Evolutionary conservation across 306 rosid genomes (phyloP), one percentile per base, ranked within the genome.

Genomic region (Castanospermum australe): DNA sequence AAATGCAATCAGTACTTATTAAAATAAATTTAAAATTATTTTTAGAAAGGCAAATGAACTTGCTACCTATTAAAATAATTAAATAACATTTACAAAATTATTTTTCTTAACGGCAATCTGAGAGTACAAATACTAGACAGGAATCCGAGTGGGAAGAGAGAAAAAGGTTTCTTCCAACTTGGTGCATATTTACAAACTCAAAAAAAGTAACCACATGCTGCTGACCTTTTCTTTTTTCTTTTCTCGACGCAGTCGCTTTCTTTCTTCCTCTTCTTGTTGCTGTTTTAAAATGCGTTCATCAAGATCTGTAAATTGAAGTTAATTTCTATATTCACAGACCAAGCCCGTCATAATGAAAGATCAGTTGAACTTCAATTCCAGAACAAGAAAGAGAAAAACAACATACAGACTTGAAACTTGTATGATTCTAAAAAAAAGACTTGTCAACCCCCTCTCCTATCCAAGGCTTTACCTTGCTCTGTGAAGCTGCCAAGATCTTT

Each of bases 251-350:
- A 87, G 86, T 64, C 96, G 91, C 85, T 93, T 95, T 78, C 90
- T 89, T 82, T 95, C 97, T 78, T 93, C 99, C 88, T 96, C 99
- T 82, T 96, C 99, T 79, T 93, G 96, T 85, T 93, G 99, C 80
- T 93, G 98, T 83, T 90, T 96, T 79, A 93, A 54, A 69, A 96
- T 89, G 78, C 99, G 87, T 15, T 91, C 99, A 42, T 96, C 99
- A 83, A 96, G 96, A 86, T 96, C 99, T 93, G 72, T 65, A 35
- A 67, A 28, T 25, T 67, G 36, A 67, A 21, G 44, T 71, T 48
- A 59, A 70, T 64, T 62, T 56, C 62, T 62, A 67, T 24, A 47
- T 32, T 28, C 18, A 65, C 62, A 52, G 11, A 83, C 11, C 18
- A 65, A 70, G 44, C 9, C 13, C 59, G 59, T 55, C 38, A n/a